These are phyloP conservation scores for Herpotrichia juniperi DNA, from an alignment of 2,329 filamentous ascomycete genomes.

Conservation along the genomic window DNA sequence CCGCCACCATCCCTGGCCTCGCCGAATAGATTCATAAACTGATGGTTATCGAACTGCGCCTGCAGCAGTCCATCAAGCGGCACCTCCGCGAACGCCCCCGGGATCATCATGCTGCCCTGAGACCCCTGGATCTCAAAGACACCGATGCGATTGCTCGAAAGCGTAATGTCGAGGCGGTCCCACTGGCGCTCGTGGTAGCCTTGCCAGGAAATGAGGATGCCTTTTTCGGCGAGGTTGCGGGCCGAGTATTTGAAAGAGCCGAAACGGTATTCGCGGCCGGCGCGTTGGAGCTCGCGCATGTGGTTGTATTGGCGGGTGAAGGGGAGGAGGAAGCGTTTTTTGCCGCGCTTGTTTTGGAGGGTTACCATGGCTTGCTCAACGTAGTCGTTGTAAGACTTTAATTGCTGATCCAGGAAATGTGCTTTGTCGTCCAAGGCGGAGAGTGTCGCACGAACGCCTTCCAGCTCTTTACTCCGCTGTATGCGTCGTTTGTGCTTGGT, in stretches of 20 bases:
- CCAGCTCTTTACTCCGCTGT: constrained; percentile 88
- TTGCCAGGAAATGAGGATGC: constrained; percentile 89
- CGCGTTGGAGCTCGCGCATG: constrained; percentile 90
- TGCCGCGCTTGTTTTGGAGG: constrained; percentile 94
- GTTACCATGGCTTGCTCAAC: constrained; percentile 99
- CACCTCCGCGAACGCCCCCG: constrained; percentile 85
- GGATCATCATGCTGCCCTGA: constrained; percentile 92
- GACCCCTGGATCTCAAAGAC: constrained; percentile 92
- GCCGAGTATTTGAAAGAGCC: constrained; percentile 98
- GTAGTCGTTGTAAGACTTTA: constrained; percentile 98
- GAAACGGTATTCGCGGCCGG: constrained; percentile 94
- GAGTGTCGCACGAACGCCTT: constrained; percentile 78
- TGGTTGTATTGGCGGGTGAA: constrained; percentile 99
- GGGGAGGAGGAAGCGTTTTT: constrained; percentile 91
- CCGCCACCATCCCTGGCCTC: constrained; percentile 28
- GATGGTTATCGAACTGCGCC: constrained; percentile 95
- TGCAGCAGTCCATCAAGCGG: constrained; percentile 92
- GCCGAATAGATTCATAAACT: constrained; percentile 90
- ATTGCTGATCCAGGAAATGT: constrained; percentile 88
- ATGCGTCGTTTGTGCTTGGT: constrained; percentile 94
- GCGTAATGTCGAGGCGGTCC: constrained; percentile 92
- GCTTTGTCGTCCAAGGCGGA: constrained; percentile 83
- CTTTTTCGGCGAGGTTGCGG: constrained; percentile 86
- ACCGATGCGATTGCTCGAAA: constrained; percentile 91
- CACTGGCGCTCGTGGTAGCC: constrained; percentile 83